Evolutionary conservation across 805 yeast genomes (phyloP).

Genomic region (Komagataella pseudopastoris): DNA sequence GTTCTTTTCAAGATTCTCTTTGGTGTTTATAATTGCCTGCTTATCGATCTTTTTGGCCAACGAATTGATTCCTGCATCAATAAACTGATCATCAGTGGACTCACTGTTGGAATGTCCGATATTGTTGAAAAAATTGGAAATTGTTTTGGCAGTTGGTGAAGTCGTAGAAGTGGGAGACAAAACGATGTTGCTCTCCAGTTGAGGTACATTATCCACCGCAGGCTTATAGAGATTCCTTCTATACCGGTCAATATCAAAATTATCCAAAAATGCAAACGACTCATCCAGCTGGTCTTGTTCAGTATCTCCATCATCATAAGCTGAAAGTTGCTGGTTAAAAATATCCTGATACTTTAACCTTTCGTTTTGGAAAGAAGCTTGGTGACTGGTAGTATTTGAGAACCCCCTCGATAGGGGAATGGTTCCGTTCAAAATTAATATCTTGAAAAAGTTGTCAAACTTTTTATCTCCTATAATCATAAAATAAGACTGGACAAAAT

Average conservation of each 20-base stretch:
- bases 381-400: slow-evolving; percentile 7
- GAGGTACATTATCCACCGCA: slow-evolving; percentile 1
- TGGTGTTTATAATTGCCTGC: slow-evolving; percentile 21
- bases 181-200: background rate
- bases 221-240: background rate
- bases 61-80: background rate
- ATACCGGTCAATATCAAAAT: slow-evolving; percentile 9
- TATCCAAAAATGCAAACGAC: slow-evolving; percentile 13
- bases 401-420: slow-evolving; percentile 7
- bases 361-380: slow-evolving; percentile 19
- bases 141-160: slow-evolving; percentile 7
- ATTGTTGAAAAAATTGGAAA: slow-evolving; percentile 1
- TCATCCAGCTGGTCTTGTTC: slow-evolving; percentile 10
- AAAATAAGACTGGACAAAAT: slow-evolving; percentile 52
- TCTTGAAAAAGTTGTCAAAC: slow-evolving; percentile 46
- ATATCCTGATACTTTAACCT: slow-evolving; percentile 22
- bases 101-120: background rate
- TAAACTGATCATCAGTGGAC: background rate
- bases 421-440: slow-evolving; percentile 48
- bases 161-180: slow-evolving; percentile 3
- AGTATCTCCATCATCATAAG: slow-evolving; percentile 17
- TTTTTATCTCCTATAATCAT: slow-evolving; percentile 53
- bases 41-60: slow-evolving; percentile 12
- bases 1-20: slow-evolving; percentile 28
- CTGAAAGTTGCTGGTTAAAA: slow-evolving; percentile 22